Percentiles rank a stretch among this genome's conserved stretches.
phyloP scores from a whole-genome alignment of 1,139 yeast genomes.

The Debaryomyces sp. region DNA sequence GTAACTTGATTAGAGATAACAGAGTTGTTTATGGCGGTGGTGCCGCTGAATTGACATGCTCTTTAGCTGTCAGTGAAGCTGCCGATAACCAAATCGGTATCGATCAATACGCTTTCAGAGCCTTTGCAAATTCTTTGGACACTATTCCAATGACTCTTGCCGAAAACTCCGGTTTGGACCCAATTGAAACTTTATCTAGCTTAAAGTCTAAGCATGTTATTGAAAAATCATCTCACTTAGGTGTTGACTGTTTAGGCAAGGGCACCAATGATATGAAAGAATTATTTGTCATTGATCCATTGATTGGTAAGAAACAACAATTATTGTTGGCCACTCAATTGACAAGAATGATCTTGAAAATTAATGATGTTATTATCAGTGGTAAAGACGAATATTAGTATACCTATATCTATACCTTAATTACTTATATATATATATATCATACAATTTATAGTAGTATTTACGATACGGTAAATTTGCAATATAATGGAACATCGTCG shows the following conservation, averaged over 20 bases:
- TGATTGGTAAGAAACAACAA: slow-evolving; percentile 96
- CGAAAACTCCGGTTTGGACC: slow-evolving; percentile 93
- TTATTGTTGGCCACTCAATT: slow-evolving; percentile 92
- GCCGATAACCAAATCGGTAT: slow-evolving; percentile 94
- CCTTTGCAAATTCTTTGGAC: slow-evolving; percentile 89
- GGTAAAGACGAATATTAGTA: slow-evolving; percentile 75
- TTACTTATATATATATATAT: slow-evolving; percentile 4
- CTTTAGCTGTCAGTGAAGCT: slow-evolving; percentile 86
- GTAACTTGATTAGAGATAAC: slow-evolving; percentile 89
- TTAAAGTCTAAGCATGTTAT: slow-evolving; percentile 84
- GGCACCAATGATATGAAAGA: slow-evolving; percentile 92
- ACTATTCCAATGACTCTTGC: slow-evolving; percentile 93
- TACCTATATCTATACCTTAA: slow-evolving; percentile 4
- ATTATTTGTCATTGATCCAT: slow-evolving; percentile 92
- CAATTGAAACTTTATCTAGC: slow-evolving; percentile 84
- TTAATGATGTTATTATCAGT: slow-evolving; percentile 91
- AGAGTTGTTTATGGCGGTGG: slow-evolving; percentile 99
- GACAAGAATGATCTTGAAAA: slow-evolving; percentile 96
- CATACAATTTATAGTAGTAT: neutral
- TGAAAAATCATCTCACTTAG: slow-evolving; percentile 70
- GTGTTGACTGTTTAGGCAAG: slow-evolving; percentile 91
- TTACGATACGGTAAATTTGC: neutral
- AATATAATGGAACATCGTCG: neutral
- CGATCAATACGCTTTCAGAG: slow-evolving; percentile 97
- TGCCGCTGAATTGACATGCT: slow-evolving; percentile 93